Base-by-base conservation (phyloP, 371 early-diverging fungal species). In the Gilbertella persicaria region DNA sequence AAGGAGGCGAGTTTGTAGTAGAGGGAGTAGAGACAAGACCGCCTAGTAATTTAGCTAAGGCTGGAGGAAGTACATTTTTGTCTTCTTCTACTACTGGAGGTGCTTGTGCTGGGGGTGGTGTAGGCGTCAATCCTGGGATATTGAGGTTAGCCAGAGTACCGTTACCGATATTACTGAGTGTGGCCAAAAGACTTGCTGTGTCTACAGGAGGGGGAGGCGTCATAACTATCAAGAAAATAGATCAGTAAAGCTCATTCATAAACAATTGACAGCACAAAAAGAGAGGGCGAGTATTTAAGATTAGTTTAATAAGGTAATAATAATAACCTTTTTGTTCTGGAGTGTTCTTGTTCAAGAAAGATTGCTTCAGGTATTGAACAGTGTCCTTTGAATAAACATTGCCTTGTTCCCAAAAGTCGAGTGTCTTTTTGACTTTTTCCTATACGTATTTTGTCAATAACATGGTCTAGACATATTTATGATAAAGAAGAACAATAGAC, bases 341-440 rank as follows among this genome's bases (percentile, higher is more conserved):
- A n/a, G 23, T 24, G 26, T 37, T 37, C 13, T 37, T 45, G 41
- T 65, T 57, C 58, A 73, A 55, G 58, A 71, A 69, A 24, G 71
- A 68, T 24, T 60, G 36, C 45, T 68, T 73, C 40, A 73, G 44
- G 51, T 68, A 53, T 42, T 74, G 57, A 42, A 73, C 61, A 53
- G 67, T 30, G 28, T 73, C 71, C 62, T 65, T 69, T 24, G 75
- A 55, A 56, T 73, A 75, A 25, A 78, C 59, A 40, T 62, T 66
- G 54, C 69, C 66, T 50, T 73, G 67, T 45, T 70, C 75, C 79
- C 79, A 78, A 59, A 78, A 68, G 60, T 73, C 79, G 59, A 75
- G 69, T 39, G 75, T 75, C 61, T 69, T 78, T 70, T 64, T 78
- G 57, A 75, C 71, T 52, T 75, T 74, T 17, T 73, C 75, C 79